Base-by-base conservation (phyloP, 1,139 yeast species). In the Lodderomyces beijingensis region DNA sequence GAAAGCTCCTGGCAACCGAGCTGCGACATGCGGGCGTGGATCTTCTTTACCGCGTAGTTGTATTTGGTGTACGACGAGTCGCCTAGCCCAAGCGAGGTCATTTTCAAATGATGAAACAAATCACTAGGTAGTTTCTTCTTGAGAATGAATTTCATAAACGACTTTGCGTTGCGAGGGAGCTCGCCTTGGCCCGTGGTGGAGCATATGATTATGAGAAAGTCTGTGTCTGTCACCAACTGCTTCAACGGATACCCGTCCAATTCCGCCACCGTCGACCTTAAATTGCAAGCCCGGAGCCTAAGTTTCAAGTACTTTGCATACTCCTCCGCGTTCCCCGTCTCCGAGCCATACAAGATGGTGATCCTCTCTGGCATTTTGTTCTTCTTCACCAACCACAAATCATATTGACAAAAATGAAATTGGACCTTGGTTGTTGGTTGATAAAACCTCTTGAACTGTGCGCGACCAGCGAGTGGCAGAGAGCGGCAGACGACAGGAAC, bases 161-260 rank as follows among this genome's bases (percentile, higher is more conserved):
- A 69, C 41, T 69, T 65, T 2, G 84, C 81, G 51, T 87, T 86
- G 31, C 84, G 57, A 0, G 99, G 98, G 20, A 91, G 56, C 43
- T 84, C 96, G 12, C 99, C 99, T 55, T 91, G 97, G 3, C 97
- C 98, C 0, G 95, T 83, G 0, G 99, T 91, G 1, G 96, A 80
- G 49, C 94, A 83, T 4, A 91, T 53, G 1, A 89, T 62, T 4
- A 89, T 67, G 28, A 87, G 62, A 28, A 69, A 63, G 24, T 62
- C 52, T 26, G 74, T 71, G 30, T 67, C 70, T 14, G 73, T 65
- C 6, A 72, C 67, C 33, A 74, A 61, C 37, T 62, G 65, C 47
- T 65, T 70, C 42, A 73, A 56, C 16, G 78, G 76, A 46, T 74
- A 79, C 27, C 76, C 81, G 45, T 88, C 93, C 47, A 87, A 57